Conservation (phyloP, 2,329 filamentous ascomycete species). For the Cordyceps fumosorosea region DNA sequence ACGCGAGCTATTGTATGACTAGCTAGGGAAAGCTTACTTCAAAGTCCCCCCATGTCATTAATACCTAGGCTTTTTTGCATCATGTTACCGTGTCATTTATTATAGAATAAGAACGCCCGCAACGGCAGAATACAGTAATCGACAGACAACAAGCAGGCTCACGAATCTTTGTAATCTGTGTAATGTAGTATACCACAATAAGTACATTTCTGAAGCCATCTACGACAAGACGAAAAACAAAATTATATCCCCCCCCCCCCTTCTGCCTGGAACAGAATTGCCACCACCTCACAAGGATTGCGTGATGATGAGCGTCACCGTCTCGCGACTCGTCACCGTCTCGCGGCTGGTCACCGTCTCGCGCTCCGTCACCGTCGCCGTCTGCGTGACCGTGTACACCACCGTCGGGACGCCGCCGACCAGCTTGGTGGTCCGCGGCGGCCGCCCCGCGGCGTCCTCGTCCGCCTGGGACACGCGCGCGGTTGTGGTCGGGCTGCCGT, state of each 20-base stretch:
- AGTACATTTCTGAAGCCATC: not conserved
- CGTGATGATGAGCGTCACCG: conserved; percentile 20
- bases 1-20: not conserved
- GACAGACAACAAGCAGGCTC: no score
- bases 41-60: no score
- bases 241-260: no score
- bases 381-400: conserved; percentile 31
- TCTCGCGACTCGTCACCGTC: conserved; percentile 18
- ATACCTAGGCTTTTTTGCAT: not conserved
- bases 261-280: not conserved
- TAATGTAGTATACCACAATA: not conserved
- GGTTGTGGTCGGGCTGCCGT: not conserved
- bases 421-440: conserved; percentile 17
- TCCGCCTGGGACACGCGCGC: not conserved
- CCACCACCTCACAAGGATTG: not conserved
- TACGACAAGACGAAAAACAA: not conserved
- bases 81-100: not conserved
- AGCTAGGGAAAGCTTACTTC: not conserved
- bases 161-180: not conserved
- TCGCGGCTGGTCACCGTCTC: conserved; percentile 22
- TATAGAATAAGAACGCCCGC: not conserved
- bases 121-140: not conserved
- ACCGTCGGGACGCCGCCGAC: conserved; percentile 29
- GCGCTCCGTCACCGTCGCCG: conserved; percentile 22
- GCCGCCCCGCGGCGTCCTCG: not conserved